phyloP scores from a whole-genome alignment of 805 yeast species.

The Isabelozyma gotoi region DNA sequence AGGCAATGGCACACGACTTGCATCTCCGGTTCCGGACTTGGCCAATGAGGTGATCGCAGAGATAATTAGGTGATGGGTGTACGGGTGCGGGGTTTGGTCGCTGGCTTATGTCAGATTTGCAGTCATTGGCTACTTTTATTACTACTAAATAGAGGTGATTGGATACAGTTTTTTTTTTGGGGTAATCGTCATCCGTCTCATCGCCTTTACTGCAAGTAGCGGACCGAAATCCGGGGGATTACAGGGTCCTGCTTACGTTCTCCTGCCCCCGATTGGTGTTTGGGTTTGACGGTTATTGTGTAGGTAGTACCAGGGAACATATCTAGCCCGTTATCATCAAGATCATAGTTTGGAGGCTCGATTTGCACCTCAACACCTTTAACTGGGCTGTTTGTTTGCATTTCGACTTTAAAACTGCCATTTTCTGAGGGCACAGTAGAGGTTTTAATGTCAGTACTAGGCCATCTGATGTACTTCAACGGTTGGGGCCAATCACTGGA shows the following conservation, averaged over 20 bases:
- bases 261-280: not conserved
- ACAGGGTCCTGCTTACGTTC: not conserved
- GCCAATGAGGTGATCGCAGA: not conserved
- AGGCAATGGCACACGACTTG: not conserved
- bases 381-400: slow-evolving; percentile 35
- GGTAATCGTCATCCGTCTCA: not conserved
- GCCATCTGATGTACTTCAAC: slow-evolving; percentile 36
- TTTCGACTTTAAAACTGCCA: slow-evolving; percentile 1
- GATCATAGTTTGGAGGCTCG: slow-evolving; percentile 18
- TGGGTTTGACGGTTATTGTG: not conserved
- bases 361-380: slow-evolving; percentile 43
- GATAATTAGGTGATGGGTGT: not conserved
- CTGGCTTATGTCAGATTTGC: not conserved
- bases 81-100: not conserved
- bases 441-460: slow-evolving; percentile 14
- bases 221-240: not conserved
- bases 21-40: not conserved
- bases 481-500: slow-evolving; percentile 54
- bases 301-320: slow-evolving; percentile 33
- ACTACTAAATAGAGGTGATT: not conserved
- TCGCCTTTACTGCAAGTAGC: not conserved
- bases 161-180: not conserved
- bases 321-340: slow-evolving; percentile 50
- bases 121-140: not conserved
- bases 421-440: not conserved